Evolutionary conservation across 169 alveolate species (phyloP).

Genomic region (Plasmodium gallinaceum): DNA sequence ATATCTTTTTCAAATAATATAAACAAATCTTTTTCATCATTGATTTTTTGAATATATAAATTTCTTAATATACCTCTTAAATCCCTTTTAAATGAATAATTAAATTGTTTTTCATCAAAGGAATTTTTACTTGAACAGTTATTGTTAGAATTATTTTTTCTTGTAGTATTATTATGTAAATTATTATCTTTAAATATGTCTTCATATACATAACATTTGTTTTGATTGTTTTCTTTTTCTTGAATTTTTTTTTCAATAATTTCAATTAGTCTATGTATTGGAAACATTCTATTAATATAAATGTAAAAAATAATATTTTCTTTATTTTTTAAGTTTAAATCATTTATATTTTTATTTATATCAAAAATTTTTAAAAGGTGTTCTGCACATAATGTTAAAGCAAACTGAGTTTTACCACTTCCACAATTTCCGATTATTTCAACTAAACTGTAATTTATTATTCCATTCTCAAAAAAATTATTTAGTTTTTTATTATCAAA

Average conservation of each 20-base stretch:
- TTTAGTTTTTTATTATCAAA: slow-evolving; percentile 49
- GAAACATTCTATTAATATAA: slow-evolving; percentile 49
- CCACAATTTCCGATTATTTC: slow-evolving; percentile 57
- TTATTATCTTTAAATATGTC: not conserved
- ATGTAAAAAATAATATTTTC: slow-evolving; percentile 44
- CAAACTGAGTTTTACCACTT: slow-evolving; percentile 63
- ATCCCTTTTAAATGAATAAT: not conserved
- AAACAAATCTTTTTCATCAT: slow-evolving; percentile 57
- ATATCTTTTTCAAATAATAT: slow-evolving; percentile 38
- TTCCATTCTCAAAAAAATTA: slow-evolving; percentile 56
- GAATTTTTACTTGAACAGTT: not conserved
- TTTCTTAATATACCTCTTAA: slow-evolving; percentile 12
- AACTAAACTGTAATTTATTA: slow-evolving; percentile 34
- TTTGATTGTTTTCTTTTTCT: not conserved
- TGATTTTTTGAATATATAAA: slow-evolving; percentile 55
- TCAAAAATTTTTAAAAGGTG: slow-evolving; percentile 27
- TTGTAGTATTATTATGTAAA: not conserved
- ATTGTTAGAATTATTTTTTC: not conserved
- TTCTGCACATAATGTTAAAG: slow-evolving; percentile 56
- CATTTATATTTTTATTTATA: not conserved
- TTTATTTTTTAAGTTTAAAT: not conserved
- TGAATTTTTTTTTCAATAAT: slow-evolving; percentile 20
- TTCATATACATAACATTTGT: not conserved
- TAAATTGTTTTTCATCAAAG: not conserved
- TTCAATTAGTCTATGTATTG: slow-evolving; percentile 24